These are phyloP conservation scores for Pelargonium cotyledonis DNA, from an alignment of 441 rosid genomes.

Conservation along the genomic window DNA sequence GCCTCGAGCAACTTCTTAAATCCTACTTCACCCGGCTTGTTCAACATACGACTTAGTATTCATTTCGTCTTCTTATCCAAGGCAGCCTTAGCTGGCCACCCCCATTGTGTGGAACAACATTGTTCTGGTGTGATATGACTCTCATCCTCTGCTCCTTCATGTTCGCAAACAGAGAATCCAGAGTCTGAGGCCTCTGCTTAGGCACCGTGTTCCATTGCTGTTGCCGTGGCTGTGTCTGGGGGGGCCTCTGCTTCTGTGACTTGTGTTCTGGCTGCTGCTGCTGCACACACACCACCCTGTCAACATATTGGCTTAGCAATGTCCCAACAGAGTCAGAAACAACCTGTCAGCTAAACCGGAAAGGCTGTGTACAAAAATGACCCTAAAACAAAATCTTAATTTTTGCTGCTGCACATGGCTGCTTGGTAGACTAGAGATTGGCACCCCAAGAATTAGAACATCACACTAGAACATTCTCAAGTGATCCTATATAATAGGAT, in stretches of 20 bases:
- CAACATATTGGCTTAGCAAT: neutral
- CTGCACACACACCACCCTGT: neutral
- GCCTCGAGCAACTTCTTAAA: slow-evolving; percentile 6
- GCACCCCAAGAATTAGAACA: too few relatives aligned
- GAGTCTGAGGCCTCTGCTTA: slow-evolving; percentile 58
- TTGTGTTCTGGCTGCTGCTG: slow-evolving; percentile 27
- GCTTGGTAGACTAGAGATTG: neutral
- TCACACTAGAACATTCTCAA: neutral
- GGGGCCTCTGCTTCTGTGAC: slow-evolving; percentile 10
- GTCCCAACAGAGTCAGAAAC: neutral
- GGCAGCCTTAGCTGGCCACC: slow-evolving; percentile 36
- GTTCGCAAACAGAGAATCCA: slow-evolving; percentile 73
- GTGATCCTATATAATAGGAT: neutral
- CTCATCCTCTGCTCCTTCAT: slow-evolving; percentile 74
- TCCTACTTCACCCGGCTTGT: neutral
- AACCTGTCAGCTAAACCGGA: too few relatives aligned
- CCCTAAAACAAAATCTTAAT: neutral
- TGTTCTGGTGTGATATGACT: slow-evolving; percentile 31
- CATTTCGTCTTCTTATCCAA: slow-evolving; percentile 48
- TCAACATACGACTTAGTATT: slow-evolving; percentile 17
- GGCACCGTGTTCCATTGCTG: slow-evolving; percentile 31
- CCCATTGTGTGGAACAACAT: slow-evolving; percentile 10
- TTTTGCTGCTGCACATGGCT: neutral
- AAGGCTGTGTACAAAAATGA: too few relatives aligned
- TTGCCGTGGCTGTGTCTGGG: slow-evolving; percentile 31